These are phyloP conservation scores for Gigaspora rosea DNA, from an alignment of 192 early-diverging fungal species.

Conservation along the genomic window DNA sequence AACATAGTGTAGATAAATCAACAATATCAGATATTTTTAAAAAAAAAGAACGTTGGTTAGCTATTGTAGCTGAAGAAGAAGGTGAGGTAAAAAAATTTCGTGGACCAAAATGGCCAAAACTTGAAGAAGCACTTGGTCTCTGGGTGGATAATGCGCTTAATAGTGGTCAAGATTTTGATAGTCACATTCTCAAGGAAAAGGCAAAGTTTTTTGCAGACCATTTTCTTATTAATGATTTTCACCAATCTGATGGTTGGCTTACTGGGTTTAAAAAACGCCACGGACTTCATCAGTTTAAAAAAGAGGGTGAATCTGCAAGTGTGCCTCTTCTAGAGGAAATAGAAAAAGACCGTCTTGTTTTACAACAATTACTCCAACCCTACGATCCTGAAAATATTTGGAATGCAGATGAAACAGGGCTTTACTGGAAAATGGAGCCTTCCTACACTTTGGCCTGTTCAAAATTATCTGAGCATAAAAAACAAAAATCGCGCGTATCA, in stretches of 20 bases:
- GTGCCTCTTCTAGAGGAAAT: not conserved
- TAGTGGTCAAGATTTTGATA: not conserved
- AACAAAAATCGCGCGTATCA: too few relatives aligned
- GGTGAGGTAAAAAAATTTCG: conserved; percentile 2
- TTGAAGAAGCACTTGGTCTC: conserved; percentile 12
- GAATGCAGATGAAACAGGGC: conserved; percentile 5
- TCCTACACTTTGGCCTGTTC: not conserved
- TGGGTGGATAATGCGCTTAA: conserved; percentile 21
- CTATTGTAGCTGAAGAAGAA: not conserved
- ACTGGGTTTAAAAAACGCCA: conserved; percentile 13
- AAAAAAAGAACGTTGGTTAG: conserved; percentile 12
- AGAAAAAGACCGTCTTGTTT: not conserved
- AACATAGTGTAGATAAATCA: not conserved
- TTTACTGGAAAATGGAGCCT: conserved; percentile 26
- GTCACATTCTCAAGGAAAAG: conserved; percentile 15
- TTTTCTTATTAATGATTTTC: conserved; percentile 19
- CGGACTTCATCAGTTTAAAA: conserved; percentile 2
- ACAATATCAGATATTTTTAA: conserved; percentile 5
- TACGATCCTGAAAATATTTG: conserved; percentile 21
- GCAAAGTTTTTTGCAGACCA: conserved; percentile 21
- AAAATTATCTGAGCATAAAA: not conserved
- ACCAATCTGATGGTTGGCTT: conserved; percentile 5
- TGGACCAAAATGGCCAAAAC: not conserved
- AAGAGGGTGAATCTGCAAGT: conserved; percentile 9
- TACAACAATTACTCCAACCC: not conserved